phyloP scores from a whole-genome alignment of 1,139 yeast species.

The Saccharomyces hybrid region DNA sequence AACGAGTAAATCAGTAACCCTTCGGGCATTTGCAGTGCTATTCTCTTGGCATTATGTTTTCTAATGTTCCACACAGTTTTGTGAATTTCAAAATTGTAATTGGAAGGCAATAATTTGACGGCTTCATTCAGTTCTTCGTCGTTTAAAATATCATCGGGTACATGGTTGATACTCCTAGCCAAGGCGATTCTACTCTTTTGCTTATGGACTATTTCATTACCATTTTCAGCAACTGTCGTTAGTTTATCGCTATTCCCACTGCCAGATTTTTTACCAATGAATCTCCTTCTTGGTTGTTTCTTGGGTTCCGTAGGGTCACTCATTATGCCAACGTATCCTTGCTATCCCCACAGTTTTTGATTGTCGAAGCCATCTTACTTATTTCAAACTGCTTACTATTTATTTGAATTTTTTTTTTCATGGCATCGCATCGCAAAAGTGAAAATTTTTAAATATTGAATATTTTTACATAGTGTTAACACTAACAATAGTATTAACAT shows the following conservation, averaged over 20 bases:
- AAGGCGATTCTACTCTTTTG: conserved; percentile 28
- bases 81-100: conserved; percentile 92
- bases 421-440: not conserved
- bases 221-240: conserved; percentile 9
- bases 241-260: conserved; percentile 7
- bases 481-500: not conserved
- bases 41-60: conserved; percentile 63
- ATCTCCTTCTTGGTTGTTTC: conserved; percentile 34
- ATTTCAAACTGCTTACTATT: not conserved
- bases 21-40: conserved; percentile 96
- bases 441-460: not conserved
- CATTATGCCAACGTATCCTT: not conserved
- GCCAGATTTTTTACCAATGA: conserved; percentile 36
- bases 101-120: conserved; percentile 71
- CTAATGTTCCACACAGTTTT: conserved; percentile 86
- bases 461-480: no score
- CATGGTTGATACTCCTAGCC: conserved; percentile 67
- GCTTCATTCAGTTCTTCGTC: conserved; percentile 79
- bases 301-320: not conserved
- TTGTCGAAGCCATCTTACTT: no score
- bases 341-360: not conserved
- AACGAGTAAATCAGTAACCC: conserved; percentile 85
- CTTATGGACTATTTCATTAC: conserved; percentile 28
- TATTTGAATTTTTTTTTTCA: not conserved
- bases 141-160: conserved; percentile 79